A percentile compares a stretch with the other conserved stretches of the same genome.
Conservation (phyloP, 2,329 filamentous ascomycete species). For the Aspergillus sp. region DNA sequence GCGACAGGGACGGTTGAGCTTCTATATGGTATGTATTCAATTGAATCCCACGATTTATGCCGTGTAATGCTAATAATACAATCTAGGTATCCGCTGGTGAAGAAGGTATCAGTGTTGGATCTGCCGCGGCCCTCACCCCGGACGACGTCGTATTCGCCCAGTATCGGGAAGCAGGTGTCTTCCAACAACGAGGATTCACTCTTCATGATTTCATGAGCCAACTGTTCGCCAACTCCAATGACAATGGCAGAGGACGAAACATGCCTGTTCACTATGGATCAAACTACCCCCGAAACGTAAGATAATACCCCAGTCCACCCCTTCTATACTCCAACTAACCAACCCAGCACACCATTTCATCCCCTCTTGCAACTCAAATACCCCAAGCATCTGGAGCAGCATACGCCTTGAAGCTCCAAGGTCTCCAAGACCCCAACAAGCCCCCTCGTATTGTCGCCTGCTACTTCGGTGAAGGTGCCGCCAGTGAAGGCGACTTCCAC, state of each 20-base stretch:
- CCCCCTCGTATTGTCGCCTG: slow-evolving; percentile 69
- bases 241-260: slow-evolving; percentile 76
- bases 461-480: slow-evolving; percentile 88
- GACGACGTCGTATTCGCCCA: slow-evolving; percentile 90
- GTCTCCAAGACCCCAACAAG: slow-evolving; percentile 63
- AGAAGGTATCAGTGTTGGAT: slow-evolving; percentile 89
- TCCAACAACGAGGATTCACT: slow-evolving; percentile 81
- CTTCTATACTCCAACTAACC: not conserved
- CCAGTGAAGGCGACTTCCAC: slow-evolving; percentile 88
- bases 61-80: no score
- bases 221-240: slow-evolving; percentile 80
- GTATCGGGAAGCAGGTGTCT: slow-evolving; percentile 89
- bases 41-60: slow-evolving; percentile 1
- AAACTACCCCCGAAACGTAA: slow-evolving; percentile 73
- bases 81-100: slow-evolving; percentile 71
- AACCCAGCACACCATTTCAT: slow-evolving; percentile 76
- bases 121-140: slow-evolving; percentile 75
- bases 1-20: slow-evolving; percentile 85
- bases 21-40: slow-evolving; percentile 73
- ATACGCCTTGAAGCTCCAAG: slow-evolving; percentile 80
- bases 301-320: slow-evolving; percentile 15
- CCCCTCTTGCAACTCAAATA: slow-evolving; percentile 80
- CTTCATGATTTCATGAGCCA: slow-evolving; percentile 92
- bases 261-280: slow-evolving; percentile 98
- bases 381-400: slow-evolving; percentile 84